phyloP scores from a whole-genome alignment of 2,329 filamentous ascomycete genomes.

The Periconia macrospinosa region DNA sequence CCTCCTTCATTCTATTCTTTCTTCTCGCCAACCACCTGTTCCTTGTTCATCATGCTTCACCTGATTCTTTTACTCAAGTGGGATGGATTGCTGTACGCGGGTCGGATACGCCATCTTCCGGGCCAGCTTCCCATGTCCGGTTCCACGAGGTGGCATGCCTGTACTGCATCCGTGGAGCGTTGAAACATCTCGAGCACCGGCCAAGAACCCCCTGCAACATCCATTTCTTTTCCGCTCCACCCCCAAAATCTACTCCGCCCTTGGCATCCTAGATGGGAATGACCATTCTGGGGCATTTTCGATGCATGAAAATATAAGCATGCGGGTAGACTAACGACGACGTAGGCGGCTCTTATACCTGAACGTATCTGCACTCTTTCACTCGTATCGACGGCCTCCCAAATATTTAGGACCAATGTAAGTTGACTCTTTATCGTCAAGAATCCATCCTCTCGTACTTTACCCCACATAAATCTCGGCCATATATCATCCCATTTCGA shows the following conservation, averaged over 20 bases:
- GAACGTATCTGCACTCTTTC: slow-evolving; percentile 53
- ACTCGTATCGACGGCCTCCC: slow-evolving; percentile 53
- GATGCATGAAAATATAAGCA: no score
- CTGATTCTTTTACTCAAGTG: background rate
- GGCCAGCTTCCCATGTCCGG: slow-evolving; percentile 10
- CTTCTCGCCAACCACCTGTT: slow-evolving; percentile 2
- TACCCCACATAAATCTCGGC: background rate
- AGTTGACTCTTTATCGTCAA: slow-evolving; percentile 3
- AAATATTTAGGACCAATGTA: slow-evolving; percentile 50
- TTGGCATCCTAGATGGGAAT: background rate
- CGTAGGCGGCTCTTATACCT: slow-evolving; percentile 48
- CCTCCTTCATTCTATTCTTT: slow-evolving; percentile 4
- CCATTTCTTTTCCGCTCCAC: slow-evolving; percentile 25
- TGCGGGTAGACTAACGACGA: background rate
- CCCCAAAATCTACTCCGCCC: slow-evolving; percentile 6
- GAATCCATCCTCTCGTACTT: background rate
- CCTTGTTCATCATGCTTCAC: slow-evolving; percentile 15
- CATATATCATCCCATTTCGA: no score
- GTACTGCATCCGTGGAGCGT: slow-evolving; percentile 8
- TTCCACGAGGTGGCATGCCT: slow-evolving; percentile 7
- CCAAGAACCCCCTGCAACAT: slow-evolving; percentile 30
- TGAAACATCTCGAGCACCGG: slow-evolving; percentile 17
- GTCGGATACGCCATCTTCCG: slow-evolving; percentile 33
- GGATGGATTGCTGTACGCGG: background rate
- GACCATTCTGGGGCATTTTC: background rate